Evolutionary conservation across 495 filamentous ascomycete genomes (phyloP), one percentile per base, ranked within the genome.

Genomic region (Terfezia claveryi): DNA sequence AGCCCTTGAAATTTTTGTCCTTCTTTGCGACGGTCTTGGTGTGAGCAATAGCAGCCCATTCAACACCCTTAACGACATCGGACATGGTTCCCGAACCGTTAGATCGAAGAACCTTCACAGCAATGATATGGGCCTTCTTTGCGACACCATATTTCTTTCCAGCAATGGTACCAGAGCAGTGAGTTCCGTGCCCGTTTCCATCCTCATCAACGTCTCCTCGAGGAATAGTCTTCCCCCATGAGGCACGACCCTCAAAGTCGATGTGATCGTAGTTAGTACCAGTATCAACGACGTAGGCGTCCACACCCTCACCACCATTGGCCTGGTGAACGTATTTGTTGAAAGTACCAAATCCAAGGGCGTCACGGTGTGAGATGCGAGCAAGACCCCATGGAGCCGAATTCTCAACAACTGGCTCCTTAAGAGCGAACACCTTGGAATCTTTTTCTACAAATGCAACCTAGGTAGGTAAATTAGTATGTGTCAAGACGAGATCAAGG

Each of bases 71-170:
- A 58, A 99, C 83, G 59, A 99, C 92, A 67, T 99, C 92, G 51
- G 87, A 84, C 92, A 99, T 99, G 61, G 87, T 84, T 59, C 92
- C 92, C 58, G 92, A 94, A 61, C 92, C 92, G 69, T 94, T 95
- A 58, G 92, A 95, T 64, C 82, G 80, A 58, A 99, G 80, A 38
- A 99, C 92, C 78, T 99, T 99, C 71, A 99, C 87, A 56, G 92
- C 92, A 64, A 87, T 84, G 66, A 99, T 74, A 58, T 84, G 84
- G 64, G 92, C 92, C 77, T 94, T 94, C 81, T 99, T 99, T 62
- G 92, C 86, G 57, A 99, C 91, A 78, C 92, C 92, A 68, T 91
- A 95, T 74, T 94, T 95, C 77, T 89, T 91, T 68, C 92, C 92
- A 56, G 82, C 92, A 62, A 96, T 80, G 44, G 92, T 99, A 60